A percentile compares a stretch with the other conserved stretches of the same genome.
Conservation (phyloP, 2,329 filamentous ascomycete species). For the Kalaharituber pfeilii region DNA sequence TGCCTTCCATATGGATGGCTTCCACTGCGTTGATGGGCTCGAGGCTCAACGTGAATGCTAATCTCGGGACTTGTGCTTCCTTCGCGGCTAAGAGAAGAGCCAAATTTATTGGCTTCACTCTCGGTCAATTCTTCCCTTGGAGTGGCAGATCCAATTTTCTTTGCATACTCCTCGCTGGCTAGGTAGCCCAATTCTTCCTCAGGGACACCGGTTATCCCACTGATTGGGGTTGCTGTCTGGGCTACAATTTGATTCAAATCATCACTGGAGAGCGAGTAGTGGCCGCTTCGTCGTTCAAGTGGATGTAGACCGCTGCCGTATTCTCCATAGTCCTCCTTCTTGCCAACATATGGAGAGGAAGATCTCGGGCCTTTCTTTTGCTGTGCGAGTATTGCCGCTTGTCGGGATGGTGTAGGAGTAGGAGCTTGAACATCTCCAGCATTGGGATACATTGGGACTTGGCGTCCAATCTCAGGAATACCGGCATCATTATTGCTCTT, state of each 20-base stretch:
- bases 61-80: conserved; percentile 23
- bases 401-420: conserved; percentile 46
- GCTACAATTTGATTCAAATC: conserved; percentile 81
- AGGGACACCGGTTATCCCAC: conserved; percentile 48
- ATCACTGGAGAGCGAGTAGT: not conserved
- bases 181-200: conserved; percentile 82
- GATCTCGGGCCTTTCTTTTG: not conserved
- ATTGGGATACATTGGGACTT: conserved; percentile 84
- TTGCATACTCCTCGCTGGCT: conserved; percentile 63
- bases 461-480: conserved; percentile 79
- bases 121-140: conserved; percentile 25
- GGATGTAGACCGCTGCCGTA: not conserved
- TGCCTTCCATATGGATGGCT: conserved; percentile 27
- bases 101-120: not conserved
- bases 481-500: conserved; percentile 30
- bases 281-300: not conserved
- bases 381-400: not conserved
- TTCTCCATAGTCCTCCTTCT: conserved; percentile 2
- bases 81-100: conserved; percentile 24
- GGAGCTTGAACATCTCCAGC: conserved; percentile 94
- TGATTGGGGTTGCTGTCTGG: conserved; percentile 36
- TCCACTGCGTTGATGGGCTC: conserved; percentile 35
- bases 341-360: not conserved
- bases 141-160: conserved; percentile 26
- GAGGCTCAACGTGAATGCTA: conserved; percentile 11